These are phyloP conservation scores for Ascochyta viciae-villosae DNA, from an alignment of 2,329 filamentous ascomycete species.

Conservation along the genomic window DNA sequence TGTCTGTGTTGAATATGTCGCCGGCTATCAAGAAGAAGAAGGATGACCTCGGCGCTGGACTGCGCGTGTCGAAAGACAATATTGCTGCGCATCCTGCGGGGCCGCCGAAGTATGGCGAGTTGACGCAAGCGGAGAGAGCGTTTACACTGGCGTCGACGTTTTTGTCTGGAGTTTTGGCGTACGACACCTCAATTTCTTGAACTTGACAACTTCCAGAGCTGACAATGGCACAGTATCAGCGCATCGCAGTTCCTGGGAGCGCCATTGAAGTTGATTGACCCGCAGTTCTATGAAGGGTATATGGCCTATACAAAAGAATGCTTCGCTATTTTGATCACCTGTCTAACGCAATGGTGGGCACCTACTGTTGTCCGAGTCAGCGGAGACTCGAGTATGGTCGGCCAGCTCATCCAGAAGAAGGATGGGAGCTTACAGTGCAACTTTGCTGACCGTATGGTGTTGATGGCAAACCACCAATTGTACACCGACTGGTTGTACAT, in stretches of 20 bases:
- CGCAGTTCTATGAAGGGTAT: constrained; percentile 81
- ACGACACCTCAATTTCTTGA: constrained; percentile 21
- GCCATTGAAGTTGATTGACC: constrained; percentile 77
- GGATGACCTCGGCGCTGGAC: constrained; percentile 51
- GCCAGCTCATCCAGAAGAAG: constrained; percentile 72
- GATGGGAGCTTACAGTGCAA: constrained; percentile 79
- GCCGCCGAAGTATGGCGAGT: constrained; percentile 54
- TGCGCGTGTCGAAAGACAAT: constrained; percentile 52
- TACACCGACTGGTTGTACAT: constrained; percentile 93
- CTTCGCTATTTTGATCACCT: constrained; percentile 79
- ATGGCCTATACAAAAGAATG: constrained; percentile 87
- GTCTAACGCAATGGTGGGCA: constrained; percentile 87
- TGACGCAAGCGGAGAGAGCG: constrained; percentile 58
- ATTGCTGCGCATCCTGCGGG: constrained; percentile 53
- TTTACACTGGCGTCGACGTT: constrained; percentile 60
- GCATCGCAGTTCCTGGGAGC: constrained; percentile 77
- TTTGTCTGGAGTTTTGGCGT: constrained; percentile 57
- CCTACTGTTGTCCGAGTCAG: constrained; percentile 83
- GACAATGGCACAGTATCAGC: constrained; percentile 54
- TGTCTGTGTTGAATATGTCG: constrained; percentile 19
- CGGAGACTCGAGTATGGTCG: constrained; percentile 79
- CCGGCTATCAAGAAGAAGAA: constrained; percentile 43
- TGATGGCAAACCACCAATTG: constrained; percentile 88
- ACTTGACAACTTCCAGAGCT: constrained; percentile 9
- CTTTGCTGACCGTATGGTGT: constrained; percentile 80